Conservation (phyloP, 1,284 basidiomycete genomes). For the Anthracocystis panici-leucophaei region DNA sequence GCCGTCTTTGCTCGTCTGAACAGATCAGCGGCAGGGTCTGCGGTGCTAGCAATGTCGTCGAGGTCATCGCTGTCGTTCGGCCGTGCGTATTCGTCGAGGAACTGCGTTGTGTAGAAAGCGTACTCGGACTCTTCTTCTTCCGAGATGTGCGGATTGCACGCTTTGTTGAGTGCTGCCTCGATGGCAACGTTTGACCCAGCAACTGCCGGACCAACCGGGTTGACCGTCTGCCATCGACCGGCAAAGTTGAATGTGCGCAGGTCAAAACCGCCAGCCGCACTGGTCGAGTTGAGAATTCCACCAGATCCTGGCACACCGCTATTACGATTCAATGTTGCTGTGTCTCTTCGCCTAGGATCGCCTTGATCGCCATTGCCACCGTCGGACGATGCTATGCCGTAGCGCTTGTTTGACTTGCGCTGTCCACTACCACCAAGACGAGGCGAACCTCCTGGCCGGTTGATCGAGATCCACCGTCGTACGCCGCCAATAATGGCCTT, state of each 20-base stretch:
- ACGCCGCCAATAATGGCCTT: conserved; percentile 61
- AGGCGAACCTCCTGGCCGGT: conserved; percentile 32
- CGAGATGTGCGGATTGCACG: conserved; percentile 46
- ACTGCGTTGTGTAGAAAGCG: conserved; percentile 50
- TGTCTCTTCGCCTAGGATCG: conserved; percentile 11
- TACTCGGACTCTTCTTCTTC: conserved; percentile 47
- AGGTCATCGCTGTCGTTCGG: conserved; percentile 14
- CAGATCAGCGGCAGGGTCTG: not conserved
- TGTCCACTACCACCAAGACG: conserved; percentile 11
- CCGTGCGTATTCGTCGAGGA: conserved; percentile 36
- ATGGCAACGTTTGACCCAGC: conserved; percentile 43
- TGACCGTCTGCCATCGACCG: conserved; percentile 46
- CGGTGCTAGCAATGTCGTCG: not conserved
- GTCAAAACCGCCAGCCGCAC: conserved; percentile 28
- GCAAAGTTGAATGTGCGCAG: conserved; percentile 52
- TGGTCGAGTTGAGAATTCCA: not conserved
- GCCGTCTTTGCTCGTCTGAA: not conserved
- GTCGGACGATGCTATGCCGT: conserved; percentile 34
- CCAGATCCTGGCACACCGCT: not conserved
- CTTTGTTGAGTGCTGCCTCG: conserved; percentile 40
- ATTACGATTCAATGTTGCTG: conserved; percentile 9
- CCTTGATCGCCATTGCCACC: conserved; percentile 20
- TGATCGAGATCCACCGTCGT: conserved; percentile 60
- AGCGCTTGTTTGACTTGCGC: conserved; percentile 28
- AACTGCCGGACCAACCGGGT: conserved; percentile 22